These are phyloP conservation scores for Sindora glabra DNA, from an alignment of 306 rosid species.

Conservation along the genomic window DNA sequence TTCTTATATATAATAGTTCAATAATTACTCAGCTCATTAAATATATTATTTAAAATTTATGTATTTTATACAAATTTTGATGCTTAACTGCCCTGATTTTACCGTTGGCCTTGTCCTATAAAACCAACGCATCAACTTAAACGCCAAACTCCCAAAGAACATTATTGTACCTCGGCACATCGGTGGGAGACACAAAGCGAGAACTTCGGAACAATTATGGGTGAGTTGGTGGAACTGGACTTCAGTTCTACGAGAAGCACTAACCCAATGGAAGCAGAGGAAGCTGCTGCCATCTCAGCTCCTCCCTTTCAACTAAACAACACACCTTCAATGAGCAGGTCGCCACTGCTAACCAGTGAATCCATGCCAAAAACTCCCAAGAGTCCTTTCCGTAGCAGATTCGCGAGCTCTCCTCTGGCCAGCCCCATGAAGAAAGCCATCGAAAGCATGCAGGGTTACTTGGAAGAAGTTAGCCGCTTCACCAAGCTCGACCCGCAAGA, in stretches of 20 bases:
- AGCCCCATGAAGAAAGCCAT: slow-evolving; percentile 56
- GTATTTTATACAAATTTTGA: too few relatives aligned
- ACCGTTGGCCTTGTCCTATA: neutral
- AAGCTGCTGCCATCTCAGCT: neutral
- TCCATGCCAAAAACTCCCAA: slow-evolving; percentile 16
- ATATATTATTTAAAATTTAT: too few relatives aligned
- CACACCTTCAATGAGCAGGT: slow-evolving; percentile 13
- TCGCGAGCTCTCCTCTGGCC: slow-evolving; percentile 40
- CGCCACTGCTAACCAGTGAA: neutral
- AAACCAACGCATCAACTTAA: neutral
- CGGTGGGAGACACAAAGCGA: neutral
- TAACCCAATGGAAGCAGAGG: neutral
- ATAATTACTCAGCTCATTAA: too few relatives aligned
- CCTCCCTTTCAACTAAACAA: slow-evolving; percentile 4
- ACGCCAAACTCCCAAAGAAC: neutral
- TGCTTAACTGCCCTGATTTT: too few relatives aligned
- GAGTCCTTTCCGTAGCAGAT: slow-evolving; percentile 30
- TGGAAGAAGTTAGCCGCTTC: slow-evolving; percentile 59
- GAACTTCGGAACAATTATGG: slow-evolving; percentile 9
- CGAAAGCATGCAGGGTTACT: slow-evolving; percentile 39
- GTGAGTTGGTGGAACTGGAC: slow-evolving; percentile 23
- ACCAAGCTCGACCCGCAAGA: slow-evolving; percentile 59
- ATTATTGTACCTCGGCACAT: neutral
- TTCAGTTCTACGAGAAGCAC: neutral
- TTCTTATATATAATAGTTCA: too few relatives aligned